phyloP scores from a whole-genome alignment of 2,329 filamentous ascomycete genomes.

The Periconia sp. region DNA sequence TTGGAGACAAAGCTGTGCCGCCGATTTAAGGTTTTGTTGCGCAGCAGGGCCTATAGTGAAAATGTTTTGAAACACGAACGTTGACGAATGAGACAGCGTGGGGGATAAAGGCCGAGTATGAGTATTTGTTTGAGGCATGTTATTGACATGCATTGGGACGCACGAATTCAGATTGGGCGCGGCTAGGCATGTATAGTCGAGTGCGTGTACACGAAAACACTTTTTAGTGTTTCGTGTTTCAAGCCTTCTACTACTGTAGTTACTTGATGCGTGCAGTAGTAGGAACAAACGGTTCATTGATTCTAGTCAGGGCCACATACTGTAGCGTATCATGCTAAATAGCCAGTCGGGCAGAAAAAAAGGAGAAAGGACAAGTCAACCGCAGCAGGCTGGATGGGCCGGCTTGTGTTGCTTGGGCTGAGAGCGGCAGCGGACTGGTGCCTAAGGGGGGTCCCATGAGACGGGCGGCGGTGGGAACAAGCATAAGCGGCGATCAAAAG shows the following conservation, averaged over 20 bases:
- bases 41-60: not conserved
- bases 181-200: too few relatives aligned
- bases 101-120: not conserved
- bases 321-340: too few relatives aligned
- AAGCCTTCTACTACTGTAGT: too few relatives aligned
- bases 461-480: conserved; percentile 5
- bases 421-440: conserved; percentile 1
- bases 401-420: not conserved
- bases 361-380: not conserved
- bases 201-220: too few relatives aligned
- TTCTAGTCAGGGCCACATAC: too few relatives aligned
- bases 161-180: too few relatives aligned
- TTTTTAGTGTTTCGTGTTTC: too few relatives aligned
- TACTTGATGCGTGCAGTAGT: too few relatives aligned
- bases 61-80: not conserved
- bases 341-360: not conserved
- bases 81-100: not conserved
- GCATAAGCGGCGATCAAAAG: conserved; percentile 4
- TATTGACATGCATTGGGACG: too few relatives aligned
- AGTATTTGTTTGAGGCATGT: not conserved
- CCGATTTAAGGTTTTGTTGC: too few relatives aligned
- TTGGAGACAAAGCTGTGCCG: too few relatives aligned
- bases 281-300: too few relatives aligned
- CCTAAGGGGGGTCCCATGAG: conserved; percentile 4
- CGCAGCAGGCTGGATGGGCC: not conserved